phyloP scores from a whole-genome alignment of 305 asterid genomes.

The Rubia balearica region DNA sequence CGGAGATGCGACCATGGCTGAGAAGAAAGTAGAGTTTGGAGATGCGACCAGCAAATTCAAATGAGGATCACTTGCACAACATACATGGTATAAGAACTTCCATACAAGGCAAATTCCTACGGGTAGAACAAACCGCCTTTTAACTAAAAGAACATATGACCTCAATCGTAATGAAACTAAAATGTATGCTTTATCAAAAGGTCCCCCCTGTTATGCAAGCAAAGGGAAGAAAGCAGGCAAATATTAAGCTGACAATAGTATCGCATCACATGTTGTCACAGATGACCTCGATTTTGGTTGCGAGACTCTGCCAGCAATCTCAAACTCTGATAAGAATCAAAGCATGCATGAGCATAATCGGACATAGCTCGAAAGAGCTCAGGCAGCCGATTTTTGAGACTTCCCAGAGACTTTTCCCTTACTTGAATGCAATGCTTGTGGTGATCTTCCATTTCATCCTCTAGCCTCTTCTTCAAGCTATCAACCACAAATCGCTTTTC shows the following conservation, averaged over 20 bases:
- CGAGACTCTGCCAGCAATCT: constrained; percentile 41
- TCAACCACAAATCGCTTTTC: constrained; percentile 71
- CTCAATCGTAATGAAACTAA: no score
- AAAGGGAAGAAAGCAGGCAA: not conserved
- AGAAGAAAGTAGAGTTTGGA: no score
- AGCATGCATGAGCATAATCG: constrained; percentile 59
- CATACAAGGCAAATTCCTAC: no score
- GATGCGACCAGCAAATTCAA: no score
- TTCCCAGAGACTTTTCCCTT: constrained; percentile 76
- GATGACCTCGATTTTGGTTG: constrained; percentile 31
- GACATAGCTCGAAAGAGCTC: constrained; percentile 79
- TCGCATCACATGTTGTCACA: constrained; percentile 1
- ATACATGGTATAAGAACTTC: no score
- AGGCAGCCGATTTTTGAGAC: constrained; percentile 66
- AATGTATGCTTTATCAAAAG: not conserved
- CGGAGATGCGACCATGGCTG: no score
- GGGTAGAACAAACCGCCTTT: no score
- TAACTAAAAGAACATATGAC: no score
- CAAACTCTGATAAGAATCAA: constrained; percentile 51
- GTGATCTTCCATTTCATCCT: constrained; percentile 68
- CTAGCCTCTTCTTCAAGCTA: constrained; percentile 59
- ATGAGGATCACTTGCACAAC: no score
- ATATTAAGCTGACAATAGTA: not conserved
- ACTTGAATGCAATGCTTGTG: constrained; percentile 72
- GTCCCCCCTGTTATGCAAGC: not conserved